Base-by-base conservation (phyloP, 192 early-diverging fungal genomes). In the Entomortierella lignicola region DNA sequence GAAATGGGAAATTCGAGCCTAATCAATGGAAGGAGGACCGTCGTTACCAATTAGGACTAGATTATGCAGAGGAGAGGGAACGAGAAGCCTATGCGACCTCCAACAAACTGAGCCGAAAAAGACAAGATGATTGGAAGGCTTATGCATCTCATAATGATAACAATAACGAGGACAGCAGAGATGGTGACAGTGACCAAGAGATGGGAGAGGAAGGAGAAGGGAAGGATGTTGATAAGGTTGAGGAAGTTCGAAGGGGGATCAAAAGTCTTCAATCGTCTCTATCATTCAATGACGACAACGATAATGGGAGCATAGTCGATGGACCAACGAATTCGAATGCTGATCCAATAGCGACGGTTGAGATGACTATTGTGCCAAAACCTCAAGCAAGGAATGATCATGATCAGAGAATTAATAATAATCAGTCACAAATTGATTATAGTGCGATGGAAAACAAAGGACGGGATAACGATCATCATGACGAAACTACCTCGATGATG, bases 201-300 rank as follows among this genome's bases (percentile, higher is more conserved):
- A 44, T 10, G 23, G 59, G 7, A 17, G 59, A 23, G 20, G 56
- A 8, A 17, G 59, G 23, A 20, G 56, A 58, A 31, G 59, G 6
- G 39, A 60, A n/a, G 30, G 52, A 29, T 25, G 11, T 57, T n/a
- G 55, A 71, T 20, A 55, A 42, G 32, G 51, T 62, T 8, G 60
- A 71, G 23, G 57, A 69, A 20, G 52, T 71, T 10, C 69, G 69
- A 7, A 71, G 60, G 39, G 69, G 60, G 21, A 54, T 62, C 59
- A 71, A 62, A 41, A 34, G 69, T 12, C 43, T 71, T 21, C 34
- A 47, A 34, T 66, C 63, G 41, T 66, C 63, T 2, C 30, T 51
- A 26, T 66, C 63, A 27, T 13, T 29, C 0, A 55, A 29, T n/a
- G n/a, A n/a, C n/a, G n/a, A 20, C 10, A 18, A 7, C 25, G 7